Evolutionary conservation across 164 flowering plant genomes (phyloP), one percentile per base, ranked within the genome.

Genomic region (Protea cynaroides): DNA sequence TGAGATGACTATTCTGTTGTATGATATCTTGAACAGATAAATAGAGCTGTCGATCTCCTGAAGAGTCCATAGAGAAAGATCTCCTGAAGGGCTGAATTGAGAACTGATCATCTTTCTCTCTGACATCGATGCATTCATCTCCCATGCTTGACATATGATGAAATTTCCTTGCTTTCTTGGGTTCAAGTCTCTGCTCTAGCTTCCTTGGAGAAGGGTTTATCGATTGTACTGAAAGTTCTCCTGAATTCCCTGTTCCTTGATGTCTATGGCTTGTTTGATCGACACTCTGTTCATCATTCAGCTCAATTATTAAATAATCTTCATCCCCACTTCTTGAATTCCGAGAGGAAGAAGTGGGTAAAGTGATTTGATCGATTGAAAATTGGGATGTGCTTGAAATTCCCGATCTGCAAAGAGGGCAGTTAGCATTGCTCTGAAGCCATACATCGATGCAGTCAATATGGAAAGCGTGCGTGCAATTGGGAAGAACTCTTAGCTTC

Each of bases 361-460:
- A 78, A 25, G 69, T 61, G 43, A 78, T 67, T 8, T 56, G 84
- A 53, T 78, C 69, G n/a, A 50, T 15, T 6, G 79, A 72, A 4
- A 72, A 56, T 24, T 63, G 59, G 24, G 71, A 50, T 15, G 70
- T 55, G 17, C 67, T 40, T 4, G 92, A 90, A 69, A 94, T 75
- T 71, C 81, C 83, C 25, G 85, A 80, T 76, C 98, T 74, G 69
- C 98, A 94, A 49, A 94, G 89, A 15, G 98, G 98, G 76, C 98
- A 94, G 59, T 87, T 90, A 1, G 86, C 84, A 64, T 86, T 87
- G 79, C 58, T 86, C 62, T 90, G 98, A 19, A 94, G 91, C 98
- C 98, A 94, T 17, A 86, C 80, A 58, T 94, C 98, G 37, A 94
- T 87, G 71, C 98, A 94, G 49, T 94, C 98, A 3, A 90, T 84